These are phyloP conservation scores for Metschnikowia borealis DNA, from an alignment of 805 yeast genomes.

Conservation along the genomic window DNA sequence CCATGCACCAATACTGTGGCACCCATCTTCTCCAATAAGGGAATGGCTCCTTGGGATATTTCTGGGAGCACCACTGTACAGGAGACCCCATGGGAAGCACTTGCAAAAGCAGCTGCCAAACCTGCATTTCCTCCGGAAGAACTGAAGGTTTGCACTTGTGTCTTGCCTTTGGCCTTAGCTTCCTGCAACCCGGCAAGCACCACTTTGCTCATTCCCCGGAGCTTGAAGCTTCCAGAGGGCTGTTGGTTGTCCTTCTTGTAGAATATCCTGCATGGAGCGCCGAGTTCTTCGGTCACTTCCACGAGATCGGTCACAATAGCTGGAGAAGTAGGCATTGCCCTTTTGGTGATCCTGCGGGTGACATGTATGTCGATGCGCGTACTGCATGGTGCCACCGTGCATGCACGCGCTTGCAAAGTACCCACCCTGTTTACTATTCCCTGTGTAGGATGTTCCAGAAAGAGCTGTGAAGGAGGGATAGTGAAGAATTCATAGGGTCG, in stretches of 20 bases:
- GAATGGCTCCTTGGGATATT: slow-evolving; percentile 43
- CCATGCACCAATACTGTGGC: slow-evolving; percentile 50
- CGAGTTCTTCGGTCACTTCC: slow-evolving; percentile 28
- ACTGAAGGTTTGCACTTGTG: slow-evolving; percentile 39
- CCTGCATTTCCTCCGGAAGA: slow-evolving; percentile 60
- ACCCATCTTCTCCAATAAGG: slow-evolving; percentile 43
- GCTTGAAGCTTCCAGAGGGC: slow-evolving; percentile 56
- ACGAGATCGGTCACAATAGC: slow-evolving; percentile 34
- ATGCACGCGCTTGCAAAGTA: neutral
- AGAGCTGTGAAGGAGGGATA: no score
- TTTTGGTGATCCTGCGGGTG: neutral
- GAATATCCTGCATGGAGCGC: slow-evolving; percentile 36
- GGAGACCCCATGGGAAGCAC: slow-evolving; percentile 29
- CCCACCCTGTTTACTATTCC: no score
- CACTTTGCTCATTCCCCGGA: slow-evolving; percentile 51
- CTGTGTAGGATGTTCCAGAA: no score
- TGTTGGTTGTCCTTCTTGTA: slow-evolving; percentile 50
- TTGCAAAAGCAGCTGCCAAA: slow-evolving; percentile 49
- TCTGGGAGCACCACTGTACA: slow-evolving; percentile 63
- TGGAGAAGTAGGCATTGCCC: slow-evolving; percentile 15
- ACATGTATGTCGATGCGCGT: neutral
- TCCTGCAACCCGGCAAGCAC: slow-evolving; percentile 29
- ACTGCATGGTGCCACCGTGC: neutral
- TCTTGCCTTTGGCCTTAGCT: slow-evolving; percentile 21
- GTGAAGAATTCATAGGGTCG: no score